Evolutionary conservation across 1,284 basidiomycete genomes (phyloP).

Genomic region (Cutaneotrichosporon curvatum): DNA sequence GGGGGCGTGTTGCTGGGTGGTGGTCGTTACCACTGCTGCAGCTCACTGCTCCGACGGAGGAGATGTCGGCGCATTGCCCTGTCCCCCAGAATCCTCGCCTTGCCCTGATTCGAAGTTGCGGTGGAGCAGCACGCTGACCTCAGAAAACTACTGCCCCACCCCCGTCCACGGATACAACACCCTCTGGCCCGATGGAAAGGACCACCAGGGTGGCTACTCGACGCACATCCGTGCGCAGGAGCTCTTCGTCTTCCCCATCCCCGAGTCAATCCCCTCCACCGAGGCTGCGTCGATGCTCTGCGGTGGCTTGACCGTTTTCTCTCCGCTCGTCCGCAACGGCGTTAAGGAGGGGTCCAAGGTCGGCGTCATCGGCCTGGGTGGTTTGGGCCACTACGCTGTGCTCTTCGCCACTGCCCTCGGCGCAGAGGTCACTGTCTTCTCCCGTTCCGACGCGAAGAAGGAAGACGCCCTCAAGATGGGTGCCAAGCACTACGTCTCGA

Average conservation of each 20-base stretch:
- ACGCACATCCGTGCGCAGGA: constrained; percentile 61
- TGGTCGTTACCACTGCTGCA: too few species aligned
- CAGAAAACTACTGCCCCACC: constrained; percentile 47
- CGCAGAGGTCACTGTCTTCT: constrained; percentile 60
- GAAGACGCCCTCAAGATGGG: constrained; percentile 61
- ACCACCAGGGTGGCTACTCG: constrained; percentile 56
- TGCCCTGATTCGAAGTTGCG: too few species aligned
- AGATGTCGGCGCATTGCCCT: not conserved
- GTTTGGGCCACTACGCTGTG: constrained; percentile 55
- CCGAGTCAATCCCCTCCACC: constrained; percentile 54
- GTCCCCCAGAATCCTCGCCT: too few species aligned
- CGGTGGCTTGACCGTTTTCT: constrained; percentile 61
- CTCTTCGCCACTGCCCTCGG: constrained; percentile 57
- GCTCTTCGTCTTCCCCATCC: constrained; percentile 63
- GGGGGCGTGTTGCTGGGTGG: not conserved
- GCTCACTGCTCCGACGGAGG: not conserved
- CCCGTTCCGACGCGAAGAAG: constrained; percentile 58
- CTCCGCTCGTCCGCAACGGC: constrained; percentile 58
- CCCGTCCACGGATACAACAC: constrained; percentile 47
- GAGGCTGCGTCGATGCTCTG: constrained; percentile 55
- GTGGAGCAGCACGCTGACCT: not conserved
- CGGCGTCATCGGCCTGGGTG: constrained; percentile 61
- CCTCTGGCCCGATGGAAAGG: constrained; percentile 52
- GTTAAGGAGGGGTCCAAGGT: constrained; percentile 60
- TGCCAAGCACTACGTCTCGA: constrained; percentile 52